Conservation (phyloP, 495 filamentous ascomycete species). For the Aspergillus coremiiformis region DNA sequence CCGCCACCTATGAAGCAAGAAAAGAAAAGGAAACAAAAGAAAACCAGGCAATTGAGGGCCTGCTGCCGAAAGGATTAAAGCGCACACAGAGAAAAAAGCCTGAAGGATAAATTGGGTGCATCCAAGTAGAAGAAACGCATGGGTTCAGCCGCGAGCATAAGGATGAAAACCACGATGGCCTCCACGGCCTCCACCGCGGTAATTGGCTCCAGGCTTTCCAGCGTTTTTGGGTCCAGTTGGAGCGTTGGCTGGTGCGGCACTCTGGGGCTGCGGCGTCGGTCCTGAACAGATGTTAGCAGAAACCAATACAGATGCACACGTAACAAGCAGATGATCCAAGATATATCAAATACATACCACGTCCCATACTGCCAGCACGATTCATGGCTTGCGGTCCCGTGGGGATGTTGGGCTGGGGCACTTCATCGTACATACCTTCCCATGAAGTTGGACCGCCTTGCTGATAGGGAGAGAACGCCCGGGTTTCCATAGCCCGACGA, state of each 20-base stretch:
- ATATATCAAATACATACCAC: conserved; percentile 31
- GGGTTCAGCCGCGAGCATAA: conserved; percentile 46
- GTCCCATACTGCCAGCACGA: conserved; percentile 42
- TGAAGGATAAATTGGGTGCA: not conserved
- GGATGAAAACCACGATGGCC: conserved; percentile 72
- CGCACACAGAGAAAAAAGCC: not conserved
- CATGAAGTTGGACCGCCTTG: conserved; percentile 68
- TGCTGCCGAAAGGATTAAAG: not conserved
- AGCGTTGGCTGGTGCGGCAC: conserved; percentile 82
- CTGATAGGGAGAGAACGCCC: conserved; percentile 44
- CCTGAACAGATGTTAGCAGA: conserved; percentile 17
- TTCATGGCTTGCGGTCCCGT: conserved; percentile 46
- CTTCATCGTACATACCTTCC: conserved; percentile 99
- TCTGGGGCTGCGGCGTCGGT: conserved; percentile 49
- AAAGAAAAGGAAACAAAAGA: not conserved
- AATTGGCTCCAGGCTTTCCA: conserved; percentile 87
- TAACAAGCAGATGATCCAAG: conserved; percentile 4
- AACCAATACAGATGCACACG: not conserved
- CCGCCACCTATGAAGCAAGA: not conserved
- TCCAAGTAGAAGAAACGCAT: not conserved
- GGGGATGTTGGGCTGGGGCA: conserved; percentile 73
- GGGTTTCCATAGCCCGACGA: conserved; percentile 37
- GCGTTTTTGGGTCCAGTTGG: conserved; percentile 96
- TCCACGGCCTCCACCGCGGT: conserved; percentile 86
- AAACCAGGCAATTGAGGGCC: conserved; percentile 3